These are phyloP conservation scores for Centrapalus pauciflorus DNA, from an alignment of 129 eudicot genomes.

Conservation along the genomic window DNA sequence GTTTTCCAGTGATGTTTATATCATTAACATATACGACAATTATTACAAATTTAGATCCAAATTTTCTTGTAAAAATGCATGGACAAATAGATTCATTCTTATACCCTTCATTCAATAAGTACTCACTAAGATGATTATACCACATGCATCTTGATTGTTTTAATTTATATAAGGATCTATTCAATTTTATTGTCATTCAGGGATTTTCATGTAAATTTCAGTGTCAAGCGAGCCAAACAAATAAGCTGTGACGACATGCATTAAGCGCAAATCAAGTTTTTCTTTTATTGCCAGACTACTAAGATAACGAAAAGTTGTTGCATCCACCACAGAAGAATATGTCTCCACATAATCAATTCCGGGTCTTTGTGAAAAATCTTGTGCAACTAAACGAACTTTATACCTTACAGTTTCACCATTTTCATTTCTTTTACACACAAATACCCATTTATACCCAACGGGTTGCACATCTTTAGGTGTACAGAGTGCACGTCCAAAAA, in stretches of 20 bases:
- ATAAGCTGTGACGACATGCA: conserved; percentile 5
- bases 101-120: not conserved
- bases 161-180: not conserved
- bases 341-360: not conserved
- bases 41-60: not conserved
- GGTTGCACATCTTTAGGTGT: not conserved
- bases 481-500: conserved; percentile 6
- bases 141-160: not conserved
- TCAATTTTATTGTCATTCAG: not conserved
- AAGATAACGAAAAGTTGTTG: not conserved
- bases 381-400: not conserved
- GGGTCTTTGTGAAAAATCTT: conserved; percentile 1
- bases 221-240: conserved; percentile 12
- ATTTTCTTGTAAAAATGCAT: not conserved
- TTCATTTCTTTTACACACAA: not conserved
- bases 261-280: not conserved
- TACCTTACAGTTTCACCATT: not conserved
- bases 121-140: not conserved
- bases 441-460: not conserved
- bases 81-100: not conserved
- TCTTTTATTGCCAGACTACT: not conserved
- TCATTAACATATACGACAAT: conserved; percentile 4
- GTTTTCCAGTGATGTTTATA: not conserved
- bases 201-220: conserved; percentile 19
- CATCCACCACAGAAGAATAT: not conserved